phyloP scores from a whole-genome alignment of 768 basidiomycete genomes.

The Mycena floridula region DNA sequence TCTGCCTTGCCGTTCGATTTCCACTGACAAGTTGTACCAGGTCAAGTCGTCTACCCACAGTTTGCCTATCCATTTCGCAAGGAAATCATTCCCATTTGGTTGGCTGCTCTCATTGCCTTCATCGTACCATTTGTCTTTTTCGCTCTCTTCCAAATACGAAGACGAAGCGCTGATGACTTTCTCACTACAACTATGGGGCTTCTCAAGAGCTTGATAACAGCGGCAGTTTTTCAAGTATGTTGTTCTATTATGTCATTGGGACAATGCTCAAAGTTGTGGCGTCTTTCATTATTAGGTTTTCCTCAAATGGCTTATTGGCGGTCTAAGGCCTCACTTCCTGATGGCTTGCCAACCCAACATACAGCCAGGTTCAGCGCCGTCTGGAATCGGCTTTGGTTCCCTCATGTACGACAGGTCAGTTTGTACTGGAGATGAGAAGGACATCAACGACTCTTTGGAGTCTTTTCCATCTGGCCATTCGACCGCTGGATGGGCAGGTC shows the following conservation, averaged over 20 bases:
- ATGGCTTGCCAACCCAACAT: slow-evolving; percentile 46
- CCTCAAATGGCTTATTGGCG: slow-evolving; percentile 50
- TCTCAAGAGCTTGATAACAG: slow-evolving; percentile 41
- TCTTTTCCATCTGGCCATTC: slow-evolving; percentile 54
- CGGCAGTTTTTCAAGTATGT: slow-evolving; percentile 32
- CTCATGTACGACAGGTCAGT: slow-evolving; percentile 47
- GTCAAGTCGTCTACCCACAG: slow-evolving; percentile 46
- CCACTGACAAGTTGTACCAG: too few species aligned
- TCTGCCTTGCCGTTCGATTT: too few species aligned
- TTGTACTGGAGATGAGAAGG: slow-evolving; percentile 49
- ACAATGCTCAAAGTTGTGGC: background rate
- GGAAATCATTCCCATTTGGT: slow-evolving; percentile 50
- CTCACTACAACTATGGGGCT: slow-evolving; percentile 49
- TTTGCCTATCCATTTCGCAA: slow-evolving; percentile 44
- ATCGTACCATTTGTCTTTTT: slow-evolving; percentile 51
- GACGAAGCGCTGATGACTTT: slow-evolving; percentile 38
- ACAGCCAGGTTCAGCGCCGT: slow-evolving; percentile 16
- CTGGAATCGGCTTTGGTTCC: slow-evolving; percentile 38
- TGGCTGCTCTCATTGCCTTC: slow-evolving; percentile 47
- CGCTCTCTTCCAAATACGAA: slow-evolving; percentile 45
- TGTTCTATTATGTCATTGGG: too few species aligned
- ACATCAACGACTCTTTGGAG: slow-evolving; percentile 52
- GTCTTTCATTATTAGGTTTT: slow-evolving; percentile 36
- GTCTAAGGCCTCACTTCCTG: slow-evolving; percentile 45
- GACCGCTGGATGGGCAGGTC: slow-evolving; percentile 51